Evolutionary conservation across 129 eudicot genomes (phyloP), one percentile per base, ranked within the genome.

Genomic region (Ambrosia trifida): DNA sequence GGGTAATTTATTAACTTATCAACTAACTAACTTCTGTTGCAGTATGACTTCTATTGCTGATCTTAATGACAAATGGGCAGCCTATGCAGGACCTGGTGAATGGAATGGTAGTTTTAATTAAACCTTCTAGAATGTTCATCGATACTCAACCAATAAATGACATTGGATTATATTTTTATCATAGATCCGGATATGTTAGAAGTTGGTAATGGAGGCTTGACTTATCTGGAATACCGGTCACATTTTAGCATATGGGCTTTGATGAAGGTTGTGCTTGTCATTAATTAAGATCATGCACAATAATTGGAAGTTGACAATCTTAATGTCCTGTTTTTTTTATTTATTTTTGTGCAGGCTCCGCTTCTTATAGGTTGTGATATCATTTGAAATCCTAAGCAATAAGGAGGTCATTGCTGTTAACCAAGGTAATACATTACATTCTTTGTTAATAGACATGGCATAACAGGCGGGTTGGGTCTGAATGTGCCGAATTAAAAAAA

Each of bases 181-280:
- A 66, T 83, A 95, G 99, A 95, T 80, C 99, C 99, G 4, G 99
- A 95, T 81, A 88, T 90, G 99, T 78, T 95, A 81, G 97, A 95
- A 84, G 99, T 95, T 76, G 97, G 99, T 62, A 95, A 95, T 68
- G 99, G 96, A 35, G 97, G 99, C 61, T 90, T 95, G 99, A 86
- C 77, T 81, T 84, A 87, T 82, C 78, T 78, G 56, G 99, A 95
- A 72, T 95, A 95, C 76, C 81, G 84, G 63, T 87, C 96, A 64
- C 99, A 95, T 85, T 95, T 90, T 81, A 95, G 97, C 91, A 88
- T 95, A 79, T 95, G 97, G 97, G 96, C 97, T 84, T 72, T 90
- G 66, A 79, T 85, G 96, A 95, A 95, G 99, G 97, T 87, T 31
- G 68, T 31, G 56, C 73, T 69, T 11, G 19, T 32, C 63, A n/a